Evolutionary conservation across 495 filamentous ascomycete species (phyloP).

Genomic region (Evernia prunastri): DNA sequence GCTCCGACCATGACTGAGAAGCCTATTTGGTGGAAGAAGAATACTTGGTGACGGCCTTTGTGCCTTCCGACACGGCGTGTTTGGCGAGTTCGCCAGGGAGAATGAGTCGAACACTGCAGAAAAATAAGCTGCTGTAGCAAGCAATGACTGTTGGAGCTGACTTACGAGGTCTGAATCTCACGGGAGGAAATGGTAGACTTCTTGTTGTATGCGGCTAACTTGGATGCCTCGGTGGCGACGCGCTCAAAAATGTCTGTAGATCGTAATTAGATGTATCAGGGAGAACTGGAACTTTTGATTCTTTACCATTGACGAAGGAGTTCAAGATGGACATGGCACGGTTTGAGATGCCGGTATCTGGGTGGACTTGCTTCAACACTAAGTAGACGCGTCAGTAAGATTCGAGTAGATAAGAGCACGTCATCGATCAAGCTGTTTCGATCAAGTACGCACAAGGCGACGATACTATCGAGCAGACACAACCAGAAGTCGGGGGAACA

Average conservation of each 20-base stretch:
- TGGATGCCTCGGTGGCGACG: constrained; percentile 96
- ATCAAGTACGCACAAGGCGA: background rate
- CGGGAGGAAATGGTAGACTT: constrained; percentile 99
- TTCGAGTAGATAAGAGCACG: constrained; percentile 11
- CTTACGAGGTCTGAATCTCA: constrained; percentile 96
- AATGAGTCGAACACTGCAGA: constrained; percentile 74
- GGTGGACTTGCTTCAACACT: constrained; percentile 99
- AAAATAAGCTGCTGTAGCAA: constrained; percentile 20
- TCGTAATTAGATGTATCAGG: constrained; percentile 30
- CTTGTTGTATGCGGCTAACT: constrained; percentile 99
- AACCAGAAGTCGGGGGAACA: background rate
- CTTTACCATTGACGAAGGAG: constrained; percentile 98
- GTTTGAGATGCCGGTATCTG: constrained; percentile 99
- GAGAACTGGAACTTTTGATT: constrained; percentile 3
- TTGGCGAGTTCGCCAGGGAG: constrained; percentile 98
- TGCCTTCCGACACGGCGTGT: constrained; percentile 98
- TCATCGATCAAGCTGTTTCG: background rate
- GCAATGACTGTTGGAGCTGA: constrained; percentile 18
- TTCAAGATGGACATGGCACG: constrained; percentile 99
- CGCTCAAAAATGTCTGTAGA: constrained; percentile 96
- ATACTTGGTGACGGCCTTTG: constrained; percentile 99
- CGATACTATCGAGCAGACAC: background rate
- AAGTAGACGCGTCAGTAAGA: constrained; percentile 39
- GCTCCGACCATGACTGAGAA: constrained; percentile 45
- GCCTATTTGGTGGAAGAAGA: constrained; percentile 98